Percentiles rank a stretch among this genome's conserved stretches.
Conservation (phyloP, 2,329 filamentous ascomycete species). For the Ciborinia camelliae region DNA sequence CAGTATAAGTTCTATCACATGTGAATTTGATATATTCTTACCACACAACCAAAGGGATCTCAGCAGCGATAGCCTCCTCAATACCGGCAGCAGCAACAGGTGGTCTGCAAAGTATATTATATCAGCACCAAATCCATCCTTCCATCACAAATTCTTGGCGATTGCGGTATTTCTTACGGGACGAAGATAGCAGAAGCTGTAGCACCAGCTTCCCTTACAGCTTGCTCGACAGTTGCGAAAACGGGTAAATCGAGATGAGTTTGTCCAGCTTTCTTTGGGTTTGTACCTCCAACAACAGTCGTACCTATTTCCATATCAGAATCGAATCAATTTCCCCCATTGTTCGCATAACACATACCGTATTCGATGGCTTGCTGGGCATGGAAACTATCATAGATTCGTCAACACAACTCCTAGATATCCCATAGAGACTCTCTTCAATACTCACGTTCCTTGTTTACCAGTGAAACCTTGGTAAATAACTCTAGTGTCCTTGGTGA, state of each 20-base stretch:
- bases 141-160: constrained; percentile 12
- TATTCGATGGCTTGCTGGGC: constrained; percentile 98
- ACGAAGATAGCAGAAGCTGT: constrained; percentile 95
- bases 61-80: constrained; percentile 90
- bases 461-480: constrained; percentile 97
- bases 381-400: constrained; percentile 70
- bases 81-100: constrained; percentile 91
- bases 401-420: constrained; percentile 33
- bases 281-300: constrained; percentile 95
- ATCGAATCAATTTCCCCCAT: constrained; percentile 26
- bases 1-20: constrained; percentile 26
- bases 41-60: constrained; percentile 93
- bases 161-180: constrained; percentile 54
- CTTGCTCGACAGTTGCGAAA: constrained; percentile 85
- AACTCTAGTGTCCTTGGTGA: constrained; percentile 91
- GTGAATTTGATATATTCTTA: constrained; percentile 37
- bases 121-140: constrained; percentile 22
- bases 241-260: constrained; percentile 89
- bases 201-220: constrained; percentile 84
- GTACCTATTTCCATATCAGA: constrained; percentile 60
- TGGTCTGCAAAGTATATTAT: constrained; percentile 55
- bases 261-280: constrained; percentile 95
- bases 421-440: neutral
- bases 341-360: constrained; percentile 54
- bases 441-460: constrained; percentile 85